These are phyloP conservation scores for Verbena officinalis DNA, from an alignment of 257 asterid genomes.

Conservation along the genomic window DNA sequence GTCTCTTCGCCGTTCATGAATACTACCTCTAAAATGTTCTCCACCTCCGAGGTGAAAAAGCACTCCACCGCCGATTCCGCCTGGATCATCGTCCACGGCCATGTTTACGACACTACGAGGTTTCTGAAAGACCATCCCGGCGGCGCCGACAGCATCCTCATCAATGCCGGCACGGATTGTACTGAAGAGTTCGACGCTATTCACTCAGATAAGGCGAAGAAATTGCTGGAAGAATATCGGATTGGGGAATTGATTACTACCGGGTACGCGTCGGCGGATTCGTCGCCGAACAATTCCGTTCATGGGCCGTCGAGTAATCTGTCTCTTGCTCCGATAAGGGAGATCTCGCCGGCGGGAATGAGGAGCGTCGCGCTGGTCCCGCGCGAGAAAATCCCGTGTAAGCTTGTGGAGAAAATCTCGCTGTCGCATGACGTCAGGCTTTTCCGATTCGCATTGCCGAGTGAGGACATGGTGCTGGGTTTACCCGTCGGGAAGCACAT, in stretches of 20 bases:
- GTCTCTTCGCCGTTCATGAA: conserved; percentile 89
- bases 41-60: conserved; percentile 69
- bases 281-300: conserved; percentile 73
- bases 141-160: conserved; percentile 84
- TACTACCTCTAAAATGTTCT: conserved; percentile 57
- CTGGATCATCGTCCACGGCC: conserved; percentile 92
- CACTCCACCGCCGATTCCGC: conserved; percentile 76
- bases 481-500: conserved; percentile 86
- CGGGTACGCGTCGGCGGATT: conserved; percentile 63
- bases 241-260: conserved; percentile 79
- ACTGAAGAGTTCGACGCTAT: conserved; percentile 96
- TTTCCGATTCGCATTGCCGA: conserved; percentile 69
- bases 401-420: conserved; percentile 51
- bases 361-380: conserved; percentile 59
- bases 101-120: conserved; percentile 75
- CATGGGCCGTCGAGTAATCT: conserved; percentile 58
- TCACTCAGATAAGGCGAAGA: conserved; percentile 83
- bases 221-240: conserved; percentile 68
- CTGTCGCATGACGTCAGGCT: conserved; percentile 76
- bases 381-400: conserved; percentile 71
- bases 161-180: conserved; percentile 90
- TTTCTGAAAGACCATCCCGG: conserved; percentile 95
- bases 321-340: conserved; percentile 55
- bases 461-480: conserved; percentile 70
- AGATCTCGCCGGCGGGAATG: conserved; percentile 33